Evolutionary conservation across 371 early-diverging fungal species (phyloP), one percentile per base, ranked within the genome.

Genomic region (Blakeslea trispora): DNA sequence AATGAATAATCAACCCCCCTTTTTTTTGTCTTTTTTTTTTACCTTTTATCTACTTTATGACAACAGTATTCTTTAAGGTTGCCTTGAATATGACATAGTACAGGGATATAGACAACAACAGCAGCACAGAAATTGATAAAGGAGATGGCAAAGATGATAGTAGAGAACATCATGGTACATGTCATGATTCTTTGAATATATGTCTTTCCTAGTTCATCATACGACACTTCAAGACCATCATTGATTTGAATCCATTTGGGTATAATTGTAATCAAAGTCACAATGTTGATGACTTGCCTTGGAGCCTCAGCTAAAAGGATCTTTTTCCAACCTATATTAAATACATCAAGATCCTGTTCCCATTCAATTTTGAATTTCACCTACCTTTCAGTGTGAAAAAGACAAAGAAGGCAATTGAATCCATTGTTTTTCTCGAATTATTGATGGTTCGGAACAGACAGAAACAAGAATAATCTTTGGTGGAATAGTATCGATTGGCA

Each of bases 1-100:
- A n/a, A n/a, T n/a, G n/a, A n/a, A n/a, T n/a, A n/a, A n/a, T n/a
- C n/a, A n/a, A n/a, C n/a, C n/a, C n/a, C n/a, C n/a, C n/a, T n/a
- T n/a, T 35, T 31, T 22, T 4, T 19, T 19, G 87, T 66, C 64
- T 92, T 87, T 8, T 42, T 32, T 18, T 7, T 46, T 61, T 72
- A 82, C 86, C 95, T 75, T 66, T 95, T 95, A 68, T 93, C 94
- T 18, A 93, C 87, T 69, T 91, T 91, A 74, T 92, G 91, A 58
- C 92, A 92, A 57, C 91, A 91, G 59, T 89, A 95, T 69, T 95
- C 95, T 70, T 95, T 95, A 40, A 95, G 74, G 59, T 93, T 95
- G 24, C 95, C 95, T 43, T 81, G 86, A 53, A 95, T 91, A 53
- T 84, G 81, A 60, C 82, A 87, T 24, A 92, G 67, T 32, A 95